Base-by-base conservation (phyloP, 176 grass and related monocot species). In the Cenchrus purpureus region DNA sequence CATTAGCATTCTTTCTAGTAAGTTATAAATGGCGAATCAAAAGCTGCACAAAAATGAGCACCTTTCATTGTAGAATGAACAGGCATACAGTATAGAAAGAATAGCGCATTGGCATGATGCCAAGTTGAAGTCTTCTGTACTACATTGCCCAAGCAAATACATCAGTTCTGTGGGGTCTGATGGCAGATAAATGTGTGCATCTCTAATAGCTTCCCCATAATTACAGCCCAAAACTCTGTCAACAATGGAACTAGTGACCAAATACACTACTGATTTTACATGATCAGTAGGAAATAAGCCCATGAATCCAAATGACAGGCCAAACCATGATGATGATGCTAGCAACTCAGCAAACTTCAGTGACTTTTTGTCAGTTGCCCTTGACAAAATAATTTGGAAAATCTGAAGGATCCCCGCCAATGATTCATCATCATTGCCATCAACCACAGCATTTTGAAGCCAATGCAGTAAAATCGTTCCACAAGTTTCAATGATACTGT, bases 311-410 rank as follows among this genome's bases (percentile, higher is more conserved):
- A 95, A 98, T 54, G 93, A 95, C 57, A 98, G 85, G 71, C 83
- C 83, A 81, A 98, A 98, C 96, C 93, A 98, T 87, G 89, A 95
- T 60, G 93, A 92, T 7, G 77, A 90, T 20, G 78, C 80, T 60
- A 98, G 83, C 50, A 84, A 69, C 61, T 93, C 86, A 82, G 96
- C 89, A 87, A 98, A 95, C 45, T 81, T 77, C 20, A 79, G 43
- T 6, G 88, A 61, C 61, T 83, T 85, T 58, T 84, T 86, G 7
- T 82, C 72, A 74, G 86, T 92, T 80, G 91, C 71, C 12, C 62
- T 92, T 60, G 94, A 92, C 60, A 98, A 90, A 86, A 98, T 76
- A 83, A 91, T 65, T 86, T 92, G 87, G 89, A 98, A 95, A 88
- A 86, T 90, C 78, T 98, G 85, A 85, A 98, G 87, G 74, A 98